phyloP scores from a whole-genome alignment of 2,329 filamentous ascomycete genomes.

The Phaeosphaeria sp. region DNA sequence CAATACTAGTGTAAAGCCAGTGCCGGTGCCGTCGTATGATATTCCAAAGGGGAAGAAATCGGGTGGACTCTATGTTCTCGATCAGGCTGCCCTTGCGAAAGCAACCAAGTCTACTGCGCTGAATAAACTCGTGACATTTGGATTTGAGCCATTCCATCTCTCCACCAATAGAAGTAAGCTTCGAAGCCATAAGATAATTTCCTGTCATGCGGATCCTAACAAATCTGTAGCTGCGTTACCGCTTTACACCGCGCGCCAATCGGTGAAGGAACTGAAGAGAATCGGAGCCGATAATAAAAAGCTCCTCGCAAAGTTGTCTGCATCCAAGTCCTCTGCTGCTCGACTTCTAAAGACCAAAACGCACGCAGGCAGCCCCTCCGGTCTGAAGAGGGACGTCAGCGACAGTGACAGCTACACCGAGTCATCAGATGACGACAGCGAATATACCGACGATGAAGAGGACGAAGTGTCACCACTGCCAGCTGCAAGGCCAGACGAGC shows the following conservation, averaged over 20 bases:
- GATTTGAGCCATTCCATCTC: slow-evolving; percentile 50
- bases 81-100: slow-evolving; percentile 50
- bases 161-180: slow-evolving; percentile 54
- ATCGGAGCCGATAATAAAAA: slow-evolving; percentile 52
- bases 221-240: slow-evolving; percentile 48
- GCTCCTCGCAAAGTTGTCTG: slow-evolving; percentile 42
- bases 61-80: slow-evolving; percentile 52
- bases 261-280: slow-evolving; percentile 54
- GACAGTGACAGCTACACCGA: slow-evolving; percentile 56
- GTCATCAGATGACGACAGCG: slow-evolving; percentile 59
- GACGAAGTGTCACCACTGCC: slow-evolving; percentile 64
- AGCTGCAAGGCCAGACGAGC: slow-evolving; percentile 58
- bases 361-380: slow-evolving; percentile 13
- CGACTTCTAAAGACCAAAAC: slow-evolving; percentile 25
- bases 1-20: slow-evolving; percentile 23
- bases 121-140: slow-evolving; percentile 54
- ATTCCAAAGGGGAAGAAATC: slow-evolving; percentile 43
- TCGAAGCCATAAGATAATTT: slow-evolving; percentile 2
- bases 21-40: slow-evolving; percentile 39
- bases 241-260: slow-evolving; percentile 52
- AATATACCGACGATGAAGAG: slow-evolving; percentile 61
- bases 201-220: slow-evolving; percentile 24
- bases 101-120: slow-evolving; percentile 54
- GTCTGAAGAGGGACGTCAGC: slow-evolving; percentile 42
- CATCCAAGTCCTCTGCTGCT: slow-evolving; percentile 28